These are phyloP conservation scores for Penicillium sp. DNA, from an alignment of 2,329 filamentous ascomycete genomes.

Conservation along the genomic window DNA sequence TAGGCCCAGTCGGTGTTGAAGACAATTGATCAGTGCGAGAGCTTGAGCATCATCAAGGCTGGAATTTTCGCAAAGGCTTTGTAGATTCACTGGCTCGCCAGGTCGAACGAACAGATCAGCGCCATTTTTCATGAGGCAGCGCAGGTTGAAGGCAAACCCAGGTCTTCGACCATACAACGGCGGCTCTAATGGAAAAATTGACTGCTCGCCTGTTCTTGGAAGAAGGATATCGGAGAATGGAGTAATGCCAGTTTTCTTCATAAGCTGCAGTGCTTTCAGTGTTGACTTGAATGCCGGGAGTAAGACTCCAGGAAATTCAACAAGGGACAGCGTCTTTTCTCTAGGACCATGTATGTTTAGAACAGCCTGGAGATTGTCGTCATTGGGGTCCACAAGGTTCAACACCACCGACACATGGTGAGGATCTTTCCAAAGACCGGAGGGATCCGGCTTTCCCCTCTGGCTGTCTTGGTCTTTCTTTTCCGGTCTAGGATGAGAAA, in stretches of 20 bases:
- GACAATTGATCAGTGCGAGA: conserved; percentile 13
- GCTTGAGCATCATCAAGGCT: conserved; percentile 21
- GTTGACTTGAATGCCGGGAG: conserved; percentile 55
- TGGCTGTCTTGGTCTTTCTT: background rate
- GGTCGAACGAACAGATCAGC: conserved; percentile 4
- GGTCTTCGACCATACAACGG: conserved; percentile 48
- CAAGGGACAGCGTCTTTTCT: conserved; percentile 32
- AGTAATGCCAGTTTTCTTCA: conserved; percentile 42
- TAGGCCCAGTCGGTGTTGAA: conserved; percentile 17
- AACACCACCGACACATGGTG: too few relatives aligned
- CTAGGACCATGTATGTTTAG: conserved; percentile 12
- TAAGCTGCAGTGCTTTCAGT: conserved; percentile 51
- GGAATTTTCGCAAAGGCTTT: conserved; percentile 14
- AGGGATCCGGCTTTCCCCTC: too few relatives aligned
- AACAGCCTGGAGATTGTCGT: conserved; percentile 18
- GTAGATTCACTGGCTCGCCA: conserved; percentile 13
- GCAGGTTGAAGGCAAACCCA: conserved; percentile 46
- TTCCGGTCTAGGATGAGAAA: conserved; percentile 6
- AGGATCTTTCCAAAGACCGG: too few relatives aligned
- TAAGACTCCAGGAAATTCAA: conserved; percentile 59
- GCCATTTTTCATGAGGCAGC: conserved; percentile 20
- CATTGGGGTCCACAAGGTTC: conserved; percentile 27
- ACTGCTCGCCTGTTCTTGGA: too few relatives aligned
- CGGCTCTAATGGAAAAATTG: too few relatives aligned
- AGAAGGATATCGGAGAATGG: conserved; percentile 47